Conservation (phyloP, 495 filamentous ascomycete species). For the Penicillium silybi region DNA sequence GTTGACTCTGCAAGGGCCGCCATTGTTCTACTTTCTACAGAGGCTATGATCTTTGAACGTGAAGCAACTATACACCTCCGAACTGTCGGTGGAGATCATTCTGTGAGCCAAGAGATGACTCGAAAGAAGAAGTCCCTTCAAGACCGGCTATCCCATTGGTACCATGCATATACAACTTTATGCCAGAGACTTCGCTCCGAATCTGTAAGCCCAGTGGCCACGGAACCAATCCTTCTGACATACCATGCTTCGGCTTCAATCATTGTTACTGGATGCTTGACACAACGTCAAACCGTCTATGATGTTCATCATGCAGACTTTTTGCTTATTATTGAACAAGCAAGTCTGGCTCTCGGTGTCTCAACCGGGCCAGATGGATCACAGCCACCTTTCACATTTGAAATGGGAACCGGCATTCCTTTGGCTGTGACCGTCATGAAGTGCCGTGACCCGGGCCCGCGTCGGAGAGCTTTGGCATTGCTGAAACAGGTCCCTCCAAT, state of each 20-base stretch:
- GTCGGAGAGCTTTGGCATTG: constrained; percentile 27
- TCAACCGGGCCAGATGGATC: constrained; percentile 16
- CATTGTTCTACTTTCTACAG: constrained; percentile 22
- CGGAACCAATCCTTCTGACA: constrained; percentile 12
- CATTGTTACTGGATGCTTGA: constrained; percentile 8
- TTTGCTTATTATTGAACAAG: constrained; percentile 28
- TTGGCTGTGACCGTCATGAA: constrained; percentile 30
- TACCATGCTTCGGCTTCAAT: constrained; percentile 12
- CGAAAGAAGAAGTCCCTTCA: constrained; percentile 5
- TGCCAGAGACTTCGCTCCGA: background rate
- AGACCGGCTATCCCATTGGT: constrained; percentile 7
- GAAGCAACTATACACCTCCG: constrained; percentile 4
- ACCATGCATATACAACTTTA: background rate
- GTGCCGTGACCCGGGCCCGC: constrained; percentile 29
- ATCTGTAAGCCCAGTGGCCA: background rate
- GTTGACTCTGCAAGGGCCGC: constrained; percentile 32
- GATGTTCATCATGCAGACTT: constrained; percentile 28
- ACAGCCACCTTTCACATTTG: constrained; percentile 37
- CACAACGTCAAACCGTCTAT: constrained; percentile 11
- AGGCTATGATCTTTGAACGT: constrained; percentile 18
- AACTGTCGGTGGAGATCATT: background rate
- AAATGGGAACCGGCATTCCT: constrained; percentile 31
- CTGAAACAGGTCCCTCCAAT: constrained; percentile 23
- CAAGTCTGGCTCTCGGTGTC: constrained; percentile 11
- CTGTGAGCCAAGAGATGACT: constrained; percentile 7